Evolutionary conservation across 2,329 filamentous ascomycete species (phyloP), one percentile per base, ranked within the genome.

Genomic region (Talaromyces atroroseus): DNA sequence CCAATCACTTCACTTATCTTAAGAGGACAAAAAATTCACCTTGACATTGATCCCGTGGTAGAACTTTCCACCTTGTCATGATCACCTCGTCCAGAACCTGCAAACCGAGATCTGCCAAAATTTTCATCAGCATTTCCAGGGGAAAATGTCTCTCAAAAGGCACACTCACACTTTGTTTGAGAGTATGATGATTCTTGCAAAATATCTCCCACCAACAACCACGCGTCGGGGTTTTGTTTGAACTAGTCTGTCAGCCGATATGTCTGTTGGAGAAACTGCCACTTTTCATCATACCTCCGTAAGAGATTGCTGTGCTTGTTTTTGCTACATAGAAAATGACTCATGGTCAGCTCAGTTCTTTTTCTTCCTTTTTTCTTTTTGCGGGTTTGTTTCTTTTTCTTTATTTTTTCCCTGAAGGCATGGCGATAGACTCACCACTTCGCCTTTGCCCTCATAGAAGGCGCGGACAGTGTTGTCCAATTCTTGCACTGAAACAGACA

Each of bases 81-180:
- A 99, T 97, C 64, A 99, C 92, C 83, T 90, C 91, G 78, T 99
- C 94, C 62, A 99, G 85, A 63, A 99, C 92, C 77, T 99, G 94
- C 63, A 99, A 81, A 54, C 92, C 94, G 68, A 99, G 81, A 74
- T 95, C 90, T 95, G 66, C 54, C 59, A 53, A 49, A 8, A 12
- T 21, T 40, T 42, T 23, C 20, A 23, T 44, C 40, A 44, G 40
- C 20, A 6, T 23, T 14, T 20, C 8, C 36, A 4, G n/a, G n/a
- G n/a, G n/a, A n/a, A n/a, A n/a, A n/a, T n/a, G 20, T 47, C 26
- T 20, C 44, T 21, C 21, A 20, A 50, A 48, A 51, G 29, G 24
- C 51, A 49, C 65, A 79, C 86, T 69, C 78, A 92, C 90, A 99
- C 80, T 99, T 99, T 60, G 94, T 99, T 76, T 97, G 91, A 54